Evolutionary conservation across 306 rosid genomes (phyloP), one percentile per base, ranked within the genome.

Genomic region (Herpetospermum pedunculosum): DNA sequence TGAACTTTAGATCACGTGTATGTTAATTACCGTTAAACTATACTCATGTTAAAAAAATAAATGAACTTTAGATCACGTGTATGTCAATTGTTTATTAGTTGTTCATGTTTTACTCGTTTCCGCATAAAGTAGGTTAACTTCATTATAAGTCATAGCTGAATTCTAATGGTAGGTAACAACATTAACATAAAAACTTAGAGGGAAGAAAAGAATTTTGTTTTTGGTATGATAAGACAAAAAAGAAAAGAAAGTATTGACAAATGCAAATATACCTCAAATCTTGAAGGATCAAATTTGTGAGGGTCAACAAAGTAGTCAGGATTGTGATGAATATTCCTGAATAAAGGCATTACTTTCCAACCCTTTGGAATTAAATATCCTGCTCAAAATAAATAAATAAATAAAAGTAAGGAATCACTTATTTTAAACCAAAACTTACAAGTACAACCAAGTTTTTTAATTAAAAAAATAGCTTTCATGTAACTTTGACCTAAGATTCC

Each of bases 301-400:
- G 97, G 97, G 58, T 91, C 87, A 25, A 82, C 29, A 74, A 89
- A 94, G 79, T 64, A 86, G n/a, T 89, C 88, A 28, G 96, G 87
- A 81, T 83, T 91, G 78, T 91, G 96, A 79, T 94, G 99, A 86
- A 89, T 85, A 78, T 88, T 91, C 78, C 97, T 86, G 85, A 94
- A 91, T 59, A 94, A 82, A 25, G 99, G 99, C 96, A 94, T 87
- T 76, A 88, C 98, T 77, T 89, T 94, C 98, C 97, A 94, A 35
- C 98, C 98, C 80, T 91, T 89, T 26, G 98, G 97, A 72, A 94
- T 94, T 48, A 91, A 70, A 83, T 85, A 86, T 18, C 97, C 98
- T 94, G 95, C 21, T 10, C 32, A 35, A 32, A 12, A 68, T 0
- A 1, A 2, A 8, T 6, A 25, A 57, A 46, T 0, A 16, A n/a